Conservation (phyloP, 1,139 yeast genomes). For the Yamadazyma membranifaciens region DNA sequence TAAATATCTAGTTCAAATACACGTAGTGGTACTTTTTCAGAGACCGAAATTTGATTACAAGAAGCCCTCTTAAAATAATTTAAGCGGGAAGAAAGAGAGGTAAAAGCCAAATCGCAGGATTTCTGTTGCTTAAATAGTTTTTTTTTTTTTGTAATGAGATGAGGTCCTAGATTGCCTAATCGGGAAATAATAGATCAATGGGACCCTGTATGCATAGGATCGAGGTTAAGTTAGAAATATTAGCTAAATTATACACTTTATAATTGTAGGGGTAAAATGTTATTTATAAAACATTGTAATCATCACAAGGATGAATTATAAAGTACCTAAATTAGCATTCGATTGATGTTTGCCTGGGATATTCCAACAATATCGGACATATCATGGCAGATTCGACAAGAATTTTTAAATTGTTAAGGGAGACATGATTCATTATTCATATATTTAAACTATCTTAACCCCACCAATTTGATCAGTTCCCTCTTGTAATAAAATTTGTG, state of each 20-base stretch:
- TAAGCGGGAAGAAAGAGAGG: slow-evolving; percentile 48
- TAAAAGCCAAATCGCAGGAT: slow-evolving; percentile 15
- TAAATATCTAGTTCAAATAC: slow-evolving; percentile 6
- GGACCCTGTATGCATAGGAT: neutral
- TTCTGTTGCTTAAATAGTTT: slow-evolving; percentile 14
- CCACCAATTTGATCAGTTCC: slow-evolving; percentile 55
- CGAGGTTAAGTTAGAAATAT: slow-evolving; percentile 13
- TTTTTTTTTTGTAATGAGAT: slow-evolving; percentile 7
- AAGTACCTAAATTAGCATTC: slow-evolving; percentile 13
- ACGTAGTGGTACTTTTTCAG: slow-evolving; percentile 1
- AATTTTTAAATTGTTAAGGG: slow-evolving; percentile 2
- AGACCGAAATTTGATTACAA: slow-evolving; percentile 9
- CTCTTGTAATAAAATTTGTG: slow-evolving; percentile 62
- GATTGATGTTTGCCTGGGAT: slow-evolving; percentile 9
- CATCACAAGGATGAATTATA: neutral
- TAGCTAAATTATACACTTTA: slow-evolving; percentile 29
- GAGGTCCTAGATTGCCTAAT: slow-evolving; percentile 26
- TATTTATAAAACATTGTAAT: no score
- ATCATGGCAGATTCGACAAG: no score
- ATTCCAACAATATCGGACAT: slow-evolving; percentile 3
- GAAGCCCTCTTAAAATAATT: slow-evolving; percentile 47
- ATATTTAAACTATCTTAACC: slow-evolving; percentile 52
- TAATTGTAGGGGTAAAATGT: neutral
- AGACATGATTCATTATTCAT: neutral
- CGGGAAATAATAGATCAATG: slow-evolving; percentile 16